These are phyloP conservation scores for Pseudopithomyces chartarum DNA, from an alignment of 2,329 filamentous ascomycete species.

Conservation along the genomic window DNA sequence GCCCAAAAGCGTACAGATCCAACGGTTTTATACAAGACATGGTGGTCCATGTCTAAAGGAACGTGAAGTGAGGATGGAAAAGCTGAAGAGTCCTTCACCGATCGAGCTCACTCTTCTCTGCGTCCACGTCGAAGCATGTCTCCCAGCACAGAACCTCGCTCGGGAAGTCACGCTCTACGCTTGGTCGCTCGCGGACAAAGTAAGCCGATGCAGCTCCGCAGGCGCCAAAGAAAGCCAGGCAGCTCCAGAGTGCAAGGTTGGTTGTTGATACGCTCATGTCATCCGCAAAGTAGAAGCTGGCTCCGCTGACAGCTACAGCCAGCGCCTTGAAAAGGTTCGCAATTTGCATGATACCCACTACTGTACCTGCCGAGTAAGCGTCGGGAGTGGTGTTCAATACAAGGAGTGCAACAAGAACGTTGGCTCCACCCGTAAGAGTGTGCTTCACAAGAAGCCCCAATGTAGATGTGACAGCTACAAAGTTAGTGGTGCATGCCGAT, in stretches of 20 bases:
- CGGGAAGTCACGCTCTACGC: conserved; percentile 51
- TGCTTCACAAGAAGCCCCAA: conserved; percentile 51
- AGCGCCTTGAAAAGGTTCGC: conserved; percentile 54
- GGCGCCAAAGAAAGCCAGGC: conserved; percentile 47
- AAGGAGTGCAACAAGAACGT: conserved; percentile 52
- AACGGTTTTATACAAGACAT: conserved; percentile 3
- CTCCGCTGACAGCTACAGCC: conserved; percentile 52
- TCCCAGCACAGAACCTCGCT: conserved; percentile 52
- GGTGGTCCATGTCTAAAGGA: conserved; percentile 2
- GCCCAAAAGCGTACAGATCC: background rate
- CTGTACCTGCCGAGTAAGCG: conserved; percentile 52
- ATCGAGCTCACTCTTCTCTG: conserved; percentile 25
- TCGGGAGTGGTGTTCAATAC: conserved; percentile 55
- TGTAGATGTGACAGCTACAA: conserved; percentile 45
- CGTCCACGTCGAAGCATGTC: conserved; percentile 52
- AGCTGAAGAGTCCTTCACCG: background rate
- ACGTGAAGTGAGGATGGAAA: background rate
- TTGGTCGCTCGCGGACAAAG: conserved; percentile 51
- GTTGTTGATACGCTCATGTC: conserved; percentile 50
- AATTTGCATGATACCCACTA: conserved; percentile 55
- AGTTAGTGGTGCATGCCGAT: conserved; percentile 36
- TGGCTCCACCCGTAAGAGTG: conserved; percentile 47
- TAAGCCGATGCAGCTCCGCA: conserved; percentile 51
- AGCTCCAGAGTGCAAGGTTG: conserved; percentile 53
- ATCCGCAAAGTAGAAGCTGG: conserved; percentile 52